phyloP scores from a whole-genome alignment of 371 early-diverging fungal species.

The Lichtheimia ornata region DNA sequence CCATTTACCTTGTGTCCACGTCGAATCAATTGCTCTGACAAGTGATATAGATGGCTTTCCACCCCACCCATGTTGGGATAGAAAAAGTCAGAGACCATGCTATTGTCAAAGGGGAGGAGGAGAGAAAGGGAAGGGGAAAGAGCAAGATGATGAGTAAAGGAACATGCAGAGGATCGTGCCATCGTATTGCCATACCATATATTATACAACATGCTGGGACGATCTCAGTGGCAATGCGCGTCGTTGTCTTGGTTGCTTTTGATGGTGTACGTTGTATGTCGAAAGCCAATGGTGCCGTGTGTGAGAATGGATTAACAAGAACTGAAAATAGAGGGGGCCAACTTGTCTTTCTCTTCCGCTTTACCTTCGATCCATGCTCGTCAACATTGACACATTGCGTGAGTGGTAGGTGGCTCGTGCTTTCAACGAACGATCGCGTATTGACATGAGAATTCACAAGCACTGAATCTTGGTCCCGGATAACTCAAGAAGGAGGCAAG shows the following conservation, averaged over 20 bases:
- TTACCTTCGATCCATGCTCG: too few species aligned
- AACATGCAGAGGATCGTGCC: neutral
- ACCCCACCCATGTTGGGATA: slow-evolving; percentile 99
- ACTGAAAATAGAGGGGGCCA: too few species aligned
- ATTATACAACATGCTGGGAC: slow-evolving; percentile 47
- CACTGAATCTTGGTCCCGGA: slow-evolving; percentile 8
- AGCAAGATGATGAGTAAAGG: neutral
- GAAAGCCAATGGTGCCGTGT: too few species aligned
- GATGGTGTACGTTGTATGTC: too few species aligned
- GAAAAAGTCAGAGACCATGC: slow-evolving; percentile 97
- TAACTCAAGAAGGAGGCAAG: slow-evolving; percentile 2
- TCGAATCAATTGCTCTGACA: slow-evolving; percentile 87
- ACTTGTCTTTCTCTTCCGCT: too few species aligned
- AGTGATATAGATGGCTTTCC: slow-evolving; percentile 95
- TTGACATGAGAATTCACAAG: neutral
- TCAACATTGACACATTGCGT: neutral
- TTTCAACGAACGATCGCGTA: neutral
- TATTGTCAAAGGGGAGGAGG: slow-evolving; percentile 17
- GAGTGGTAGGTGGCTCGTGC: neutral
- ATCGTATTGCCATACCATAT: slow-evolving; percentile 43
- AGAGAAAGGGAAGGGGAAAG: neutral
- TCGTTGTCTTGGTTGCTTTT: too few species aligned
- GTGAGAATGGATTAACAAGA: too few species aligned
- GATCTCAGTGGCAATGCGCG: too few species aligned
- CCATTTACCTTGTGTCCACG: slow-evolving; percentile 90